phyloP scores from a whole-genome alignment of 75 land plant species.

The Cryptomeria japonica region DNA sequence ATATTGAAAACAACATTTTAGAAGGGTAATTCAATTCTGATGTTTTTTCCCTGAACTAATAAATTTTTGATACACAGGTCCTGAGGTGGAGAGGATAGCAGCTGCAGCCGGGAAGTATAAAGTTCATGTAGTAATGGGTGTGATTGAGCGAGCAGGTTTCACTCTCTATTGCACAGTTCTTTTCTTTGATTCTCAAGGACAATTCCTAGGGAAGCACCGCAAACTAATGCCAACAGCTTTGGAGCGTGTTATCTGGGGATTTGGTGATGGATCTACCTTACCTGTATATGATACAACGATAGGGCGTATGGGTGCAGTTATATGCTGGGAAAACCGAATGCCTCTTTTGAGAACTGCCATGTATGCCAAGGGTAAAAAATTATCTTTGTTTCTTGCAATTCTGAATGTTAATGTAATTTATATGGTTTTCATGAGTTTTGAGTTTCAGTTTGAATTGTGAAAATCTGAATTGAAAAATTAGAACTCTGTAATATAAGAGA shows the following conservation, averaged over 20 bases:
- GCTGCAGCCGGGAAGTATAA: conserved; percentile 82
- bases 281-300: conserved; percentile 87
- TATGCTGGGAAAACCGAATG: conserved; percentile 99
- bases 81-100: conserved; percentile 90
- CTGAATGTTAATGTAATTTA: neutral
- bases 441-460: neutral
- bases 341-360: conserved; percentile 92
- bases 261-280: conserved; percentile 97
- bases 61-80: conserved; percentile 52
- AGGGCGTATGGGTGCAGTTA: conserved; percentile 86
- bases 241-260: conserved; percentile 96
- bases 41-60: neutral
- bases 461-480: conserved; percentile 1
- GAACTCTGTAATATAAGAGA: neutral
- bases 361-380: conserved; percentile 83
- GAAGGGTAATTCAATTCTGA: neutral
- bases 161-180: conserved; percentile 88
- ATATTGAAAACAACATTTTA: neutral
- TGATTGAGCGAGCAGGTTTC: conserved; percentile 88
- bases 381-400: neutral
- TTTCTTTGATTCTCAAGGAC: conserved; percentile 85
- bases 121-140: conserved; percentile 86
- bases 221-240: conserved; percentile 91
- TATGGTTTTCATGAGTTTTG: neutral
- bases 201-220: conserved; percentile 89